Evolutionary conservation across 2,329 filamentous ascomycete genomes (phyloP).

Genomic region (Nakataea oryzae): DNA sequence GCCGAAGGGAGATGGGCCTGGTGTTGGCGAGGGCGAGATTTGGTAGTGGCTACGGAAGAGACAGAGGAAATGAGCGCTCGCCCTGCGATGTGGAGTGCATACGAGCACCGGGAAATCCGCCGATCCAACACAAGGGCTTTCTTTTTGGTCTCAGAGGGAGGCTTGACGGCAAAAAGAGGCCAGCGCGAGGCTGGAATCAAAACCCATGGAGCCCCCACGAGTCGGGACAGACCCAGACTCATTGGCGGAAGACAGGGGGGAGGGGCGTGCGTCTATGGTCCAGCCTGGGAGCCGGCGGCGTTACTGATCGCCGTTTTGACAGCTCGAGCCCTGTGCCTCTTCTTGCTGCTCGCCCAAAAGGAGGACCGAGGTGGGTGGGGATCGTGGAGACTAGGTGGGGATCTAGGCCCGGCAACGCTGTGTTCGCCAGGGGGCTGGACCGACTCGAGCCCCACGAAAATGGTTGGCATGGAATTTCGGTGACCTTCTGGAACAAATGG

Average conservation of each 20-base stretch:
- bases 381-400: neutral
- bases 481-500: neutral
- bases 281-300: neutral
- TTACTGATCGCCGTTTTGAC: neutral
- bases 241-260: neutral
- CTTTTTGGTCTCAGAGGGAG: neutral
- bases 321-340: no score
- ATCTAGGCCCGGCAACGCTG: neutral
- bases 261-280: neutral
- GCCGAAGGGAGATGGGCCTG: neutral
- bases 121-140: neutral
- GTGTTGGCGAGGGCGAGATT: no score
- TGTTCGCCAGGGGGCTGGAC: no score
- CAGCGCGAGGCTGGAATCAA: neutral
- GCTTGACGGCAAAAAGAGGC: neutral
- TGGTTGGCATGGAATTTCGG: neutral
- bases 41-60: no score
- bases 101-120: neutral
- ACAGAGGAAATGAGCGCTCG: neutral
- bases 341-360: neutral
- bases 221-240: neutral
- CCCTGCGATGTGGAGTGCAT: neutral
- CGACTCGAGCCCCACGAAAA: neutral
- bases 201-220: neutral
- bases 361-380: neutral